Evolutionary conservation across 2,329 filamentous ascomycete species (phyloP), one percentile per base, ranked within the genome.

Genomic region (Exophiala dermatitidis): DNA sequence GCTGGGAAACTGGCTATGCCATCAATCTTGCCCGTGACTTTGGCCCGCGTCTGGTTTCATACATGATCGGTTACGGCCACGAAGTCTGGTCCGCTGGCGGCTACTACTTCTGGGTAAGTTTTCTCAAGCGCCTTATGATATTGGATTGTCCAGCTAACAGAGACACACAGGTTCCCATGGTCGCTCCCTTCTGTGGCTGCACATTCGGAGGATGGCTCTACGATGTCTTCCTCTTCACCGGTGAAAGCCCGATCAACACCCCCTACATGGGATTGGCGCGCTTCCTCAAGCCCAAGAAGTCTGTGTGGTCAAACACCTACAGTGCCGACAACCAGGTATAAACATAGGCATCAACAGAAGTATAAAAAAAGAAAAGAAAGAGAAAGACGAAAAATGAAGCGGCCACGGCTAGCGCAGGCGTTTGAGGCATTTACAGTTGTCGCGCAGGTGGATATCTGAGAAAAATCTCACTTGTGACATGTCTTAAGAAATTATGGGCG

Each of bases 1-100:
- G 86, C 5, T 88, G 83, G 83, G 80, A 88, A 67, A 90, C 85
- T 0, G 84, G 85, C 32, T 89, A 86, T 68, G 85, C 85, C 8
- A 86, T 88, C 60, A 88, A 88, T 63, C 68, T 86, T 38, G 85
- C 84, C 31, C 77, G 85, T 68, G 86, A 89, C 60, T 85, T 88
- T 64, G 83, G 83, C 0, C 84, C 85, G 5, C 73, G 85, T 9
- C 67, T 88, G 44, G 78, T 85, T 59, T 78, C 80, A 1, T 85
- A 82, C 64, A 78, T 83, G 64, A 61, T 88, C 46, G 85, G 85
- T 2, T 89, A 89, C 64, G 83, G 83, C 1, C 67, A 66, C 38
- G 76, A 83, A 43, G 85, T 88, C 0, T 89, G 83, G 81, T 76
- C 74, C 5, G 79, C 82, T 1, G 83, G 84, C 1, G 75, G 74